Conservation (phyloP, 495 filamentous ascomycete species). For the Sphaerosporella brunnea region DNA sequence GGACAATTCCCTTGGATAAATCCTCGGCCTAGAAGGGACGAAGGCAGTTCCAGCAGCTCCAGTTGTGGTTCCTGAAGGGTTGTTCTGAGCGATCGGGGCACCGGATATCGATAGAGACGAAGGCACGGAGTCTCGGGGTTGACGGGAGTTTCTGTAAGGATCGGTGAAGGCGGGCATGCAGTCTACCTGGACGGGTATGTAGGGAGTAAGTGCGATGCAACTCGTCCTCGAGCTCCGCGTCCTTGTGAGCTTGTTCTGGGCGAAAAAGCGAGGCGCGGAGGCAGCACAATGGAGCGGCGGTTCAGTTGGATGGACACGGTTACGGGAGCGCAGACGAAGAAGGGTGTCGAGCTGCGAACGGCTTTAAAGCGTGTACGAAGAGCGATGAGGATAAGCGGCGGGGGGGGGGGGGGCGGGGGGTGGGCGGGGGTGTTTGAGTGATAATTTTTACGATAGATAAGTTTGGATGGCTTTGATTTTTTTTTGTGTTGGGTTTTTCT, state of each 20-base stretch:
- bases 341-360: neutral
- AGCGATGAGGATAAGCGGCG: no score
- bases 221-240: neutral
- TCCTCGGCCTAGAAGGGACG: constrained; percentile 21
- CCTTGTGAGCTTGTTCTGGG: neutral
- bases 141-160: constrained; percentile 23
- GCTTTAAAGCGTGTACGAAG: no score
- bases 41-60: constrained; percentile 17
- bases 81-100: constrained; percentile 8
- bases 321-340: neutral
- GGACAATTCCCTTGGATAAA: constrained; percentile 24
- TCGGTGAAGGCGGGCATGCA: constrained; percentile 23
- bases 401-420: neutral
- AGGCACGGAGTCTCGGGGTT: constrained; percentile 16
- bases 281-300: no score
- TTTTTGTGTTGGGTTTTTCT: neutral
- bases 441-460: neutral
- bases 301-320: no score
- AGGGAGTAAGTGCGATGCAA: neutral
- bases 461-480: no score
- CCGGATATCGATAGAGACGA: constrained; percentile 13
- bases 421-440: neutral
- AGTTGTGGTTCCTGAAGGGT: constrained; percentile 6
- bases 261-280: neutral
- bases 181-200: neutral